A percentile compares a stretch with the other conserved stretches of the same genome.
phyloP scores from a whole-genome alignment of 2,329 filamentous ascomycete species.

The Aspergillus nomiae region DNA sequence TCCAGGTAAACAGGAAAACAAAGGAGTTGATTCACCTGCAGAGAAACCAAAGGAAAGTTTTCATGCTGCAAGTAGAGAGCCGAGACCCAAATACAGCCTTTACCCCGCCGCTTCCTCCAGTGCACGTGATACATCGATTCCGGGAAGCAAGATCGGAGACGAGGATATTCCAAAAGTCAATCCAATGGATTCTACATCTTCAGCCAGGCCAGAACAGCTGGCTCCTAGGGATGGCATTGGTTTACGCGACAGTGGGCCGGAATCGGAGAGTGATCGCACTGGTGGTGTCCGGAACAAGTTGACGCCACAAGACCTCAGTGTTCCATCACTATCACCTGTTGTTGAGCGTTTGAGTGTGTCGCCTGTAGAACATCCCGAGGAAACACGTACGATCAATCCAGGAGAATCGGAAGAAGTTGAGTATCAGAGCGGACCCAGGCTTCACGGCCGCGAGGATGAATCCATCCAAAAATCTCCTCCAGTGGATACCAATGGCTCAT shows the following conservation, averaged over 20 bases:
- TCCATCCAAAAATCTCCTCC: slow-evolving; percentile 25
- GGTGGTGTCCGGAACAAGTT: slow-evolving; percentile 10
- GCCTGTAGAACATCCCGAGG: slow-evolving; percentile 13
- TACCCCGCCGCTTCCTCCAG: slow-evolving; percentile 28
- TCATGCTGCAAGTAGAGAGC: slow-evolving; percentile 23
- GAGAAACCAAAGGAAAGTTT: slow-evolving; percentile 29
- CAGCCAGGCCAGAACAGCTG: slow-evolving; percentile 15
- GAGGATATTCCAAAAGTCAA: slow-evolving; percentile 30
- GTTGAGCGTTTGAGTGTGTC: slow-evolving; percentile 24
- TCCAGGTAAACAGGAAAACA: slow-evolving; percentile 19
- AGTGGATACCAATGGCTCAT: slow-evolving; percentile 31
- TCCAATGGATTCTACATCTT: slow-evolving; percentile 22
- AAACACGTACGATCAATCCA: neutral
- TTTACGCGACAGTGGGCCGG: slow-evolving; percentile 12
- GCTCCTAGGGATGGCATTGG: slow-evolving; percentile 9
- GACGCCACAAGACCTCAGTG: slow-evolving; percentile 15
- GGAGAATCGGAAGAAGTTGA: slow-evolving; percentile 10
- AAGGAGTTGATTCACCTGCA: slow-evolving; percentile 17
- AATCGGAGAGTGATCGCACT: slow-evolving; percentile 10
- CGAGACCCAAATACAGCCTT: slow-evolving; percentile 31
- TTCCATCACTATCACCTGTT: slow-evolving; percentile 29
- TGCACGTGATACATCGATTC: slow-evolving; percentile 33
- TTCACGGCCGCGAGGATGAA: slow-evolving; percentile 27
- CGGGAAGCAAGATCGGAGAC: slow-evolving; percentile 39
- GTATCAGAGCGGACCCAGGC: slow-evolving; percentile 16